Evolutionary conservation across 2,329 filamentous ascomycete genomes (phyloP), one percentile per base, ranked within the genome.

Genomic region (Colletotrichum destructivum): DNA sequence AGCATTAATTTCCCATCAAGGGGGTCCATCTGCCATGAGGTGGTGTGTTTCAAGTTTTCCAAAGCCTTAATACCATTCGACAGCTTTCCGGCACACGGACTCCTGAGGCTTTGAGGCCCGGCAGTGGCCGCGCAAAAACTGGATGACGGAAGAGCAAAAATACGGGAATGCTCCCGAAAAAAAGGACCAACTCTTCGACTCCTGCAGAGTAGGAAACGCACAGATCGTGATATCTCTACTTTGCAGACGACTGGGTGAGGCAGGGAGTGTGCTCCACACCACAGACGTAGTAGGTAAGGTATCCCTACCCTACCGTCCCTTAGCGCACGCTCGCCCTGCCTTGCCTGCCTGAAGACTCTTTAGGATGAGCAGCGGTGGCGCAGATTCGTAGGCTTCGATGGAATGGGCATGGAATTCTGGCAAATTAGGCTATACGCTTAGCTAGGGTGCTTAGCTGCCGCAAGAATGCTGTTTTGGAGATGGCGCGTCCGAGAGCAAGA

Each of bases 31-130:
- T 64, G 71, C 71, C 68, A 73, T 70, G 59, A 71, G 62, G 62
- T 63, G 71, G 71, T 73, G 71, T 44, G 71, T 73, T 73, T 73
- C 71, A 73, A 64, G 23, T 73, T 56, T 40, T 56, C 21, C 52
- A 69, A 71, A 31, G 64, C 69, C 60, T 55, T 66, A 47, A 69
- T 46, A 54, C 59, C 47, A 71, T 71, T 69, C 54, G 65, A 65
- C 40, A 52, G 31, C 60, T 31, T 54, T 57, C 46, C 18, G 16
- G 65, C 38, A 64, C 69, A 69, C 69, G 59, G 65, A 71, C 69
- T 60, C 54, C 16, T 55, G 21, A 49, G 23, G 40, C 52, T 60
- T 55, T 18, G 46, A 51, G 31, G 40, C 26, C 44, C 46, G 59
- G 69, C 65, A 71, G 54, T 65, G 65, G 65, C 60, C 65, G 59